A percentile compares a stretch with the other conserved stretches of the same genome.
Evolutionary conservation across 2,329 filamentous ascomycete genomes (phyloP).

Genomic region (Colletotrichum zoysiae): DNA sequence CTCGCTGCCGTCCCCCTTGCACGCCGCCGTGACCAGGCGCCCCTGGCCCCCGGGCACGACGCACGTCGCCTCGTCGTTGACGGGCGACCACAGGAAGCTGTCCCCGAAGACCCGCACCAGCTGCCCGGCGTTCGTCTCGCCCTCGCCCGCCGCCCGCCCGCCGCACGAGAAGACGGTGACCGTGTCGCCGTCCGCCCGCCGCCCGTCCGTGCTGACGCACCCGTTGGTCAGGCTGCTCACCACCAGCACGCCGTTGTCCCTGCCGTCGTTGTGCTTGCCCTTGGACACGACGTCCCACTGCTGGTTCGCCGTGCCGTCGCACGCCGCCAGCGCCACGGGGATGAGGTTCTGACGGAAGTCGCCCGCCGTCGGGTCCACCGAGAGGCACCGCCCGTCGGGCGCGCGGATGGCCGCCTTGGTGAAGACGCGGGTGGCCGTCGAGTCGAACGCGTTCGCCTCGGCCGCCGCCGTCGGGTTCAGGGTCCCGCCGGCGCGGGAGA

Average conservation of each 20-base stretch:
- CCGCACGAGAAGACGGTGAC: conserved; percentile 66
- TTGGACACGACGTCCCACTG: conserved; percentile 65
- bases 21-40: conserved; percentile 49
- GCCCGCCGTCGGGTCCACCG: conserved; percentile 63
- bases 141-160: conserved; percentile 63
- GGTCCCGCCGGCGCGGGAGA: conserved; percentile 63
- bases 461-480: conserved; percentile 64
- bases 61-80: conserved; percentile 59
- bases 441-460: conserved; percentile 61
- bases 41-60: conserved; percentile 54
- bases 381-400: conserved; percentile 64
- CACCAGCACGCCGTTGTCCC: conserved; percentile 56
- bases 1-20: conserved; percentile 46
- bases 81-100: conserved; percentile 59
- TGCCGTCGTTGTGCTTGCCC: conserved; percentile 62
- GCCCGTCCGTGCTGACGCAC: conserved; percentile 64
- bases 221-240: conserved; percentile 64
- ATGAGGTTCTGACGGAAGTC: conserved; percentile 68
- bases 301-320: conserved; percentile 59
- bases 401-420: conserved; percentile 60
- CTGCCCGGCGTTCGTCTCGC: conserved; percentile 61
- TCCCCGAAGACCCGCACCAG: conserved; percentile 60
- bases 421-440: conserved; percentile 60
- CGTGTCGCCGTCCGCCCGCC: conserved; percentile 58
- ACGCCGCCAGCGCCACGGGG: conserved; percentile 60